phyloP scores from a whole-genome alignment of 768 basidiomycete species.

The Mycena pura region DNA sequence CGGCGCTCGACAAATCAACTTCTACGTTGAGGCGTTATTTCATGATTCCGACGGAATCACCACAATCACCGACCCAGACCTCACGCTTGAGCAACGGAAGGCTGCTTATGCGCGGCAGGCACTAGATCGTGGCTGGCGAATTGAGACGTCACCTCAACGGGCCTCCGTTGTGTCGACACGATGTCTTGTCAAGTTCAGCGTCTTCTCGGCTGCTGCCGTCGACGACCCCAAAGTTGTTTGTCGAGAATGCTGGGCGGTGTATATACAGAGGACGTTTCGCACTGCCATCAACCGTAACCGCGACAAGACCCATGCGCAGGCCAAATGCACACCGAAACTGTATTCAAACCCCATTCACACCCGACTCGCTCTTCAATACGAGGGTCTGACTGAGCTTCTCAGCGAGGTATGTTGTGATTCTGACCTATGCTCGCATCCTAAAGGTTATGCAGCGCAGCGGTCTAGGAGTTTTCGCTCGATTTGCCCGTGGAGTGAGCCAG shows the following conservation, averaged over 20 bases:
- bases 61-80: not conserved
- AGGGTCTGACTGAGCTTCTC: not conserved
- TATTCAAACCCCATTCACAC: not conserved
- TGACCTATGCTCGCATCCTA: not conserved
- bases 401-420: not conserved
- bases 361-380: not conserved
- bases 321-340: not conserved
- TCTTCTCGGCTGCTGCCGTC: not conserved
- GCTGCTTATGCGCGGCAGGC: not conserved
- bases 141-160: not conserved
- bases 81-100: not conserved
- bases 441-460: not conserved
- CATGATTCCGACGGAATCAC: not conserved
- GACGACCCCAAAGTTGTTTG: not conserved
- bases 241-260: not conserved
- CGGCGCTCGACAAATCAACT: not conserved
- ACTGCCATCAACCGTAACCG: not conserved
- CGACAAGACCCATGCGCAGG: not conserved
- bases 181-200: not conserved
- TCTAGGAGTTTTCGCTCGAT: not conserved
- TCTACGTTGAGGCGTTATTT: not conserved
- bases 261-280: not conserved
- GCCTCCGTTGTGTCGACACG: not conserved
- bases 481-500: not conserved
- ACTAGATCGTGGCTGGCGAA: not conserved